Percentiles rank a stretch among this genome's conserved stretches.
phyloP scores from a whole-genome alignment of 2,329 filamentous ascomycete genomes.

The Botrytis deweyae region DNA sequence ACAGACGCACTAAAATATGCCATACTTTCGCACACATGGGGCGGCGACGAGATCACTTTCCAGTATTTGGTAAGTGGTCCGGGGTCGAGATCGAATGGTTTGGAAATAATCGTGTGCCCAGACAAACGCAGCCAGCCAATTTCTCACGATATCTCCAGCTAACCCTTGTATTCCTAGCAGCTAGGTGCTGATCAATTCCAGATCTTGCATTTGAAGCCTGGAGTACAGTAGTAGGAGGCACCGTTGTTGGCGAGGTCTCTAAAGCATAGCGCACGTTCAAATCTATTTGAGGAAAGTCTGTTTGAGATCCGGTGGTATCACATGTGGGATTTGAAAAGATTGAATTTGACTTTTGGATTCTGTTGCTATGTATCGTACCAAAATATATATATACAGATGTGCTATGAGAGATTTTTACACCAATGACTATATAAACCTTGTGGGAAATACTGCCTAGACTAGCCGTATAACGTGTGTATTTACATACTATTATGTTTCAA shows the following conservation, averaged over 20 bases:
- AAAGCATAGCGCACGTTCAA: too few relatives aligned
- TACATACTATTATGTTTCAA: too few relatives aligned
- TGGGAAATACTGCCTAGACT: background rate
- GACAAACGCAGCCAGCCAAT: too few relatives aligned
- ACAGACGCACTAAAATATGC: slow-evolving; percentile 28
- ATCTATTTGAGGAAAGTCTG: background rate
- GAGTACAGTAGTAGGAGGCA: too few relatives aligned
- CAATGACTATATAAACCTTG: background rate
- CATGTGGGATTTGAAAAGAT: background rate
- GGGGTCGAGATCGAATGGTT: background rate
- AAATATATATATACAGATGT: background rate
- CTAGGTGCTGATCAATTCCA: too few relatives aligned
- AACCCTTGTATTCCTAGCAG: too few relatives aligned
- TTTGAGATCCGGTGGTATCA: background rate
- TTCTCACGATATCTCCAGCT: too few relatives aligned
- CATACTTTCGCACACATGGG: slow-evolving; percentile 37
- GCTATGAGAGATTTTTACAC: background rate
- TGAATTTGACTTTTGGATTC: background rate
- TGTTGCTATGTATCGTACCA: background rate
- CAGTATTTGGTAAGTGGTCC: slow-evolving; percentile 22
- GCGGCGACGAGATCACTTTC: slow-evolving; percentile 27
- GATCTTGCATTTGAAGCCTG: too few relatives aligned
- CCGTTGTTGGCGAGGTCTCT: too few relatives aligned
- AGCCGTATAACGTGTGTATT: background rate
- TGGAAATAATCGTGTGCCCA: too few relatives aligned